These are phyloP conservation scores for Xylariaceae sp. DNA, from an alignment of 2,329 filamentous ascomycete species.

Conservation along the genomic window DNA sequence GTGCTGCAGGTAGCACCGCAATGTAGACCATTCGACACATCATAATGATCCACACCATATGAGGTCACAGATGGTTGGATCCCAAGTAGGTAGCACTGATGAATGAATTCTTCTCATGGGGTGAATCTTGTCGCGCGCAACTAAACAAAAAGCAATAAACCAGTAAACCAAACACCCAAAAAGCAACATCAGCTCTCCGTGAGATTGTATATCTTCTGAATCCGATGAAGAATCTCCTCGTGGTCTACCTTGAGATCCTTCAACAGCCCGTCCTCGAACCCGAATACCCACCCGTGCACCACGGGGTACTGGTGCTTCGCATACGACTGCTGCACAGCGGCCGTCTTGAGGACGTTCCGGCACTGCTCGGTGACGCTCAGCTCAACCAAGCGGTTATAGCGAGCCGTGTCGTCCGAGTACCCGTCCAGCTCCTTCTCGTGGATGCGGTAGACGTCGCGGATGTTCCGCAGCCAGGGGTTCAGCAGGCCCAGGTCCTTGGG, in stretches of 20 bases:
- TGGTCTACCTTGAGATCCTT: slow-evolving; percentile 62
- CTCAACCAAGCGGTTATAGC: slow-evolving; percentile 71
- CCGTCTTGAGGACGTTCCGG: slow-evolving; percentile 74
- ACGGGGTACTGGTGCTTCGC: slow-evolving; percentile 60
- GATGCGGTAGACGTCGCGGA: slow-evolving; percentile 68
- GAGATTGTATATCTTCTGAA: slow-evolving; percentile 64
- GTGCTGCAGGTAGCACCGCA: background rate
- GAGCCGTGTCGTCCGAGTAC: slow-evolving; percentile 54
- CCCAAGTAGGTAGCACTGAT: background rate
- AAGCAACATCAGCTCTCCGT: slow-evolving; percentile 20
- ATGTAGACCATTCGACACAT: background rate
- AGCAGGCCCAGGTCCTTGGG: slow-evolving; percentile 65
- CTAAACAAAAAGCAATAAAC: background rate
- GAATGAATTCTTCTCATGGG: background rate
- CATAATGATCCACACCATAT: background rate
- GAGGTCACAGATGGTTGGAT: background rate
- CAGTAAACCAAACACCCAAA: background rate
- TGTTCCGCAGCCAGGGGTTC: slow-evolving; percentile 71
- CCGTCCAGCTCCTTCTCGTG: slow-evolving; percentile 66
- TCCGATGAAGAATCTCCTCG: slow-evolving; percentile 49
- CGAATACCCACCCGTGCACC: slow-evolving; percentile 72
- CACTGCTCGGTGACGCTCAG: slow-evolving; percentile 78
- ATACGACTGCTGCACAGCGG: slow-evolving; percentile 70
- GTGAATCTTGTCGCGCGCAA: background rate
- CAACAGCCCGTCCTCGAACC: slow-evolving; percentile 62